These are phyloP conservation scores for Eucalyptus coolabah DNA, from an alignment of 345 rosid genomes.

Conservation along the genomic window DNA sequence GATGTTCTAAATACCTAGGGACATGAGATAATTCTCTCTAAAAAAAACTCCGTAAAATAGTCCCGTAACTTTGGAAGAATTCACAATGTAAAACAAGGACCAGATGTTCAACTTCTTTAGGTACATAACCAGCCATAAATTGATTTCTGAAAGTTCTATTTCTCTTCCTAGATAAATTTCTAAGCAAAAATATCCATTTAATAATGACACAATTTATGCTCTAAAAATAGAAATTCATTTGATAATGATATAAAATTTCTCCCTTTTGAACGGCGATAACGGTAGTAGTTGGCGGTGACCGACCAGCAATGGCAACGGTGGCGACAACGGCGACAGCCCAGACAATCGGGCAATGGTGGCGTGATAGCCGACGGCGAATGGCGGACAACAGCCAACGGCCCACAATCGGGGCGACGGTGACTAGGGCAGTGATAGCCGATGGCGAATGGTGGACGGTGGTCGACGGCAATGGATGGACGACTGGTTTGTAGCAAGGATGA, in stretches of 20 bases:
- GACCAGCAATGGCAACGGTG: accelerated
- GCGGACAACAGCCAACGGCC: accelerated
- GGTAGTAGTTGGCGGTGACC: accelerated
- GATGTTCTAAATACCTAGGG: not conserved
- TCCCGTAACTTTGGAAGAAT: not conserved
- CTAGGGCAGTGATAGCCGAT: accelerated
- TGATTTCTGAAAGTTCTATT: accelerated
- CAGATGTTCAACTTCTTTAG: not conserved
- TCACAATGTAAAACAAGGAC: not conserved
- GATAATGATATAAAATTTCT: too few species aligned
- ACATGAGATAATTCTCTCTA: not conserved
- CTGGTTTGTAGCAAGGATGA: accelerated
- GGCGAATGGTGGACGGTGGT: accelerated
- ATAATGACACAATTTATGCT: accelerated
- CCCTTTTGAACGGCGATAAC: accelerated
- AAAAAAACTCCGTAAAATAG: not conserved
- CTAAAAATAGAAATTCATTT: too few species aligned
- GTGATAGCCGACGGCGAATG: too few species aligned
- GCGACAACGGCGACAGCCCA: too few species aligned
- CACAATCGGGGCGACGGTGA: accelerated
- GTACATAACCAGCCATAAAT: not conserved
- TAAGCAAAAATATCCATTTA: accelerated
- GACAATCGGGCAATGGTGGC: too few species aligned
- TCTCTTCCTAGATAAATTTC: accelerated
- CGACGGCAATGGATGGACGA: too few species aligned